Conservation (phyloP, 2,329 filamentous ascomycete genomes). For the Curvularia spicifera region DNA sequence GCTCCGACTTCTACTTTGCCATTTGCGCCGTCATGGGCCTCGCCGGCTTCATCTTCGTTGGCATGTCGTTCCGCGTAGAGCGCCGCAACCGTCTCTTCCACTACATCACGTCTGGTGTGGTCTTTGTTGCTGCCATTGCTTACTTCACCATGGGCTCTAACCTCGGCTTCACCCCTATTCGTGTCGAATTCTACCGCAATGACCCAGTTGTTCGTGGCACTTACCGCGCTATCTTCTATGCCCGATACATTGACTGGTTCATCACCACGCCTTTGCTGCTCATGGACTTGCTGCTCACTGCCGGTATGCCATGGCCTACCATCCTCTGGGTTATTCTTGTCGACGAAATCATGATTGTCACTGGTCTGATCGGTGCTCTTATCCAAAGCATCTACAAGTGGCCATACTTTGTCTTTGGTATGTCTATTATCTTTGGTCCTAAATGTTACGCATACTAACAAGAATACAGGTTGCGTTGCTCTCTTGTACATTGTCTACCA, state of each 20-base stretch:
- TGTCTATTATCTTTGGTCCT: not conserved
- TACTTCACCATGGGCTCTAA: slow-evolving; percentile 73
- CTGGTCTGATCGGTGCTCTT: slow-evolving; percentile 69
- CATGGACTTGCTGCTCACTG: slow-evolving; percentile 67
- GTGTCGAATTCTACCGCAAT: slow-evolving; percentile 63
- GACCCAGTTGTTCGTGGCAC: slow-evolving; percentile 56
- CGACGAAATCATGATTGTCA: slow-evolving; percentile 71
- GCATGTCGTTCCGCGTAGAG: slow-evolving; percentile 60
- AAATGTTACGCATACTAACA: slow-evolving; percentile 5
- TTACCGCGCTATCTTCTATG: slow-evolving; percentile 70
- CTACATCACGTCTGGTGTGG: slow-evolving; percentile 67
- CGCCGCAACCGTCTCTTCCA: slow-evolving; percentile 66
- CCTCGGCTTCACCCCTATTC: slow-evolving; percentile 67
- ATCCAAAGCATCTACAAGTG: slow-evolving; percentile 69
- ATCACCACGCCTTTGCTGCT: slow-evolving; percentile 70
- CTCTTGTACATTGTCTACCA: slow-evolving; percentile 68
- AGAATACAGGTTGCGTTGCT: slow-evolving; percentile 44
- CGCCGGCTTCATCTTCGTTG: slow-evolving; percentile 61
- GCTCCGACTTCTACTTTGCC: slow-evolving; percentile 69
- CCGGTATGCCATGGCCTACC: slow-evolving; percentile 68
- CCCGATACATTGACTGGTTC: slow-evolving; percentile 69
- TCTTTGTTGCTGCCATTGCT: slow-evolving; percentile 65
- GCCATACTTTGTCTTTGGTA: slow-evolving; percentile 66
- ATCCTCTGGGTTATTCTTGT: slow-evolving; percentile 68
- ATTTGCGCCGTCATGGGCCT: slow-evolving; percentile 66